Base-by-base conservation (phyloP, 164 flowering plant genomes). In the Platanus orientalis region DNA sequence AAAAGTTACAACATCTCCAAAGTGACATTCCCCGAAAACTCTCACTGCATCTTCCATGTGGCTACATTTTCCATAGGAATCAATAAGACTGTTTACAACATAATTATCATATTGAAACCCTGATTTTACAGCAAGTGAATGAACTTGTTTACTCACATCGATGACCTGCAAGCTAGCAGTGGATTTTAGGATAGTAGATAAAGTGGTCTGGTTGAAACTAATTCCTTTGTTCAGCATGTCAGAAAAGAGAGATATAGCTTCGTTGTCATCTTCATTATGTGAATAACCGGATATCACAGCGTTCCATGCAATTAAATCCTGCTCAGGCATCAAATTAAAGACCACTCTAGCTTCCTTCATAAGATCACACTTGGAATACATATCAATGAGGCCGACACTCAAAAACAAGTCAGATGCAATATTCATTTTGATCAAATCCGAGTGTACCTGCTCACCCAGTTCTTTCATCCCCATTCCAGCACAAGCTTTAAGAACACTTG, bases 361-460 rank as follows among this genome's bases (percentile, higher is more conserved):
- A 23, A 51, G 54, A 51, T 23, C 14, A 23, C 26, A 23, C 27
- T 51, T 51, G 1, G 54, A 51, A 51, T 51, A 51, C 54, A 51
- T 51, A 51, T 51, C 54, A 51, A 51, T 51, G 7, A 51, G 54
- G 27, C 54, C 54, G 23, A 51, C 54, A 51, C 54, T 51, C 54
- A 51, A 6, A 51, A 51, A 51, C 2, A 24, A 51, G 14, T 51
- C 54, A 23, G 28, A 23, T 24, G 7, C 28, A 24, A 51, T 51
- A 24, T 51, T 24, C 54, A 51, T 3, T 51, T 51, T 51, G 28
- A 51, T 51, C 28, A 51, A 51, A 23, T 51, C 54, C 21, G 27
- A 23, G 25, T 51, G 54, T 11, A 51, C 54, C 54, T 51, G 54
- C 28, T 14, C 23, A 23, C 54, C 54, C 27, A 51, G 23, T 12